Conservation (phyloP, 2,329 filamentous ascomycete genomes). For the Claviceps pazoutovae region DNA sequence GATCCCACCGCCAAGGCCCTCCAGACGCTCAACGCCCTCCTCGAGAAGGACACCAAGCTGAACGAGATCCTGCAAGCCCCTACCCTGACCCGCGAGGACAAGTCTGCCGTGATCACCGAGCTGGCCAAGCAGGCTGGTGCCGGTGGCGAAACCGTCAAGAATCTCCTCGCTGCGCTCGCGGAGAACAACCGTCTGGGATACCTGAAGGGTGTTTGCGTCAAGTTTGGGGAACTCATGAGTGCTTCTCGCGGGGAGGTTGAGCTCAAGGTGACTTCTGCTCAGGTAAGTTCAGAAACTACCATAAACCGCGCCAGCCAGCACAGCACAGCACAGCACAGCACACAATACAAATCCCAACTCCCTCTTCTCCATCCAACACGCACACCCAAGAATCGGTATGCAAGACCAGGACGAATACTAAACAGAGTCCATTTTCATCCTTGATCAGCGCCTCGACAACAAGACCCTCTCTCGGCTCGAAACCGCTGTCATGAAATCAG, state of each 20-base stretch:
- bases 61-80: slow-evolving; percentile 61
- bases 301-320: too few relatives aligned
- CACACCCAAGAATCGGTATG: too few relatives aligned
- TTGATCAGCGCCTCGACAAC: slow-evolving; percentile 63
- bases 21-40: slow-evolving; percentile 51
- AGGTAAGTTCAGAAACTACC: slow-evolving; percentile 42
- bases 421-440: background rate
- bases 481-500: slow-evolving; percentile 74
- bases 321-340: too few relatives aligned
- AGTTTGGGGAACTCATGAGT: slow-evolving; percentile 78
- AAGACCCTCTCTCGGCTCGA: slow-evolving; percentile 79
- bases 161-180: slow-evolving; percentile 80
- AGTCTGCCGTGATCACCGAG: slow-evolving; percentile 73
- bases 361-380: too few relatives aligned
- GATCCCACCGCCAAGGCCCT: slow-evolving; percentile 77
- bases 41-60: slow-evolving; percentile 78
- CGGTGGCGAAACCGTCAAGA: slow-evolving; percentile 76
- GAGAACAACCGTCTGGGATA: slow-evolving; percentile 91
- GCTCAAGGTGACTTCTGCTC: slow-evolving; percentile 78
- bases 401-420: too few relatives aligned
- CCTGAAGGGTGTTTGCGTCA: slow-evolving; percentile 68
- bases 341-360: background rate
- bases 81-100: slow-evolving; percentile 65
- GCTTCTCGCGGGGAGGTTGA: slow-evolving; percentile 88
- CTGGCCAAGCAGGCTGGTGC: slow-evolving; percentile 68